Evolutionary conservation across 257 asterid species (phyloP), one percentile per base, ranked within the genome.

Genomic region (Scutellaria baicalensis): DNA sequence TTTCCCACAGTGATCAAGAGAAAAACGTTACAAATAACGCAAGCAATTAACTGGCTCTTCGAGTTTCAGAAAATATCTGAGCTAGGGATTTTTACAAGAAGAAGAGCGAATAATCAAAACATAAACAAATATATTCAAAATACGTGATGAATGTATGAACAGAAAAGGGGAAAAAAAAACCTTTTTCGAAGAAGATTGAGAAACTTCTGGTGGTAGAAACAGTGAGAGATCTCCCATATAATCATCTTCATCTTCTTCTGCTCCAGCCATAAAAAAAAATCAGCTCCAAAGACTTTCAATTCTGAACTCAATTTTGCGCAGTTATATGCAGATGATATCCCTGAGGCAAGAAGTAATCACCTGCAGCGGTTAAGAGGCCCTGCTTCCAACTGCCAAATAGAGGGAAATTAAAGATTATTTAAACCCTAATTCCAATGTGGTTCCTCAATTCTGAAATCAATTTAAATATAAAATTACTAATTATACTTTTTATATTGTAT

Each of bases 181-280:
- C 95, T 81, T 75, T 72, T 78, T 80, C 3, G 91, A 66, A 67
- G 92, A 79, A 66, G 88, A 38, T 66, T 68, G 85, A 67, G 86
- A 61, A 68, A 40, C 64, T 62, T 82, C 84, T 2, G 82, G 80
- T 47, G 94, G 89, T 21, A 91, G 59, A 69, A 93, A 93, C 17
- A 68, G 92, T 70, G 95, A 88, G 68, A 93, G 91, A 79, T 93
- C 97, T 33, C 95, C 97, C 97, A 93, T 87, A 81, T 89, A 93
- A 81, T 92, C 97, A 6, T 89, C n/a, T 1, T 27, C 95, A 2
- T 86, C 83, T 74, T 82, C 93, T 48, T 71, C 85, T 55, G 6
- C 81, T 72, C 65, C 92, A 49, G 82, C 86, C 88, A 83, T 83
- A 35, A 21, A 49, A 33, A 52, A 33, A 50, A 18, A 35, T 44